Base-by-base conservation (phyloP, 2,329 filamentous ascomycete species). In the Tothia fuscella region DNA sequence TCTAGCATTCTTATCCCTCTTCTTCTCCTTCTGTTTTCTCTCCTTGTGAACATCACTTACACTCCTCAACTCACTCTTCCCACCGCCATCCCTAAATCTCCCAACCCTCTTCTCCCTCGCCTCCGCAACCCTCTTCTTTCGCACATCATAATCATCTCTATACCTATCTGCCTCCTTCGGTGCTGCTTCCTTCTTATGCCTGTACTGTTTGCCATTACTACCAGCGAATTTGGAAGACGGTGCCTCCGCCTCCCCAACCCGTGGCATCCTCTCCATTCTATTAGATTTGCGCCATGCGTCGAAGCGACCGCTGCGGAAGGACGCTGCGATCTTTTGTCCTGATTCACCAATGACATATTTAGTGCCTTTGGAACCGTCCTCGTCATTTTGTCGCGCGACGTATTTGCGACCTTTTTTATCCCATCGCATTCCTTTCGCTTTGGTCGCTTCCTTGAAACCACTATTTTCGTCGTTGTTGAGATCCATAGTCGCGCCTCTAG, bases 331-430 rank as follows among this genome's bases (percentile, higher is more conserved):
- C 69, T 95, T 96, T 67, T 89, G 85, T 42, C 91, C 91, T 55
- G 78, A 85, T 65, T 98, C 91, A 53, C 91, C 88, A 48, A 76
- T 74, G 43, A 95, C 80, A 66, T 95, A 80, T 56, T 79, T 80
- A 10, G 58, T 57, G 26, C 74, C 74, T 53, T 78, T 78, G 22
- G 76, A 93, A 29, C 91, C 91, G 64, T 98, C 93, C 52, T 93
- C 84, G 64, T 98, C 91, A 68, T 98, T 96, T 52, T 78, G 78
- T 26, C 84, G 77, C 10, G 84, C 71, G 26, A 98, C 89, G 65
- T 96, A 98, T 64, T 95, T 96, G 65, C 84, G 93, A 55, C 78
- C 76, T 62, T 94, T 93, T 68, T 93, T 89, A 67, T 98, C 91
- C 91, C 91, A 98, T 50, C 91, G 81, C 78, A 94, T 80, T 35